Conservation (phyloP, 1,139 yeast species). For the Protomyces pachydermus region DNA sequence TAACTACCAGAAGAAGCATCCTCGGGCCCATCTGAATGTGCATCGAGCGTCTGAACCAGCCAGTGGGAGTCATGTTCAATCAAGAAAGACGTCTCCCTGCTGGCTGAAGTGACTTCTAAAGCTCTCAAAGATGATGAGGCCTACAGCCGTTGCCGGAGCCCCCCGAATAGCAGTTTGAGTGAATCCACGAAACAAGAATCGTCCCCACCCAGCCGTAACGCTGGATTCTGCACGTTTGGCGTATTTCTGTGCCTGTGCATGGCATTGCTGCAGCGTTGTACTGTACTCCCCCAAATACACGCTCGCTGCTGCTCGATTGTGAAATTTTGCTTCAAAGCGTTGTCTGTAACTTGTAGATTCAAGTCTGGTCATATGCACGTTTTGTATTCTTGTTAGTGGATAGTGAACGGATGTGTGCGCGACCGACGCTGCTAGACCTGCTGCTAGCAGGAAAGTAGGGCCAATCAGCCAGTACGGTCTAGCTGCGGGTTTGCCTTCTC, state of each 20-base stretch:
- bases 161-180: constrained; percentile 65
- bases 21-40: not conserved
- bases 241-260: constrained; percentile 16
- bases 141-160: constrained; percentile 83
- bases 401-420: constrained; percentile 72
- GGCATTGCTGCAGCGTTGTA: constrained; percentile 32
- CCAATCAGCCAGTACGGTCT: constrained; percentile 32
- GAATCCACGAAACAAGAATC: constrained; percentile 76
- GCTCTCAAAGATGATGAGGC: constrained; percentile 76
- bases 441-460: constrained; percentile 70
- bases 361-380: constrained; percentile 67
- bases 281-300: constrained; percentile 33
- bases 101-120: constrained; percentile 50
- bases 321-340: constrained; percentile 12
- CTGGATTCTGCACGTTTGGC: not conserved
- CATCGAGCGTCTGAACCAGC: not conserved
- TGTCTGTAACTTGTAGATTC: constrained; percentile 65
- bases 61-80: not conserved
- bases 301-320: constrained; percentile 18
- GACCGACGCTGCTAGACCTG: constrained; percentile 84
- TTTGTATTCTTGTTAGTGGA: constrained; percentile 75
- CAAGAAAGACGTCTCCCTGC: constrained; percentile 10
- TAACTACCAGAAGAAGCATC: not conserved
- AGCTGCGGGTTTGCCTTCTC: not conserved
- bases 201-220: constrained; percentile 32